Conservation (phyloP, 2,329 filamentous ascomycete species). For the Raffaelea albimanens region DNA sequence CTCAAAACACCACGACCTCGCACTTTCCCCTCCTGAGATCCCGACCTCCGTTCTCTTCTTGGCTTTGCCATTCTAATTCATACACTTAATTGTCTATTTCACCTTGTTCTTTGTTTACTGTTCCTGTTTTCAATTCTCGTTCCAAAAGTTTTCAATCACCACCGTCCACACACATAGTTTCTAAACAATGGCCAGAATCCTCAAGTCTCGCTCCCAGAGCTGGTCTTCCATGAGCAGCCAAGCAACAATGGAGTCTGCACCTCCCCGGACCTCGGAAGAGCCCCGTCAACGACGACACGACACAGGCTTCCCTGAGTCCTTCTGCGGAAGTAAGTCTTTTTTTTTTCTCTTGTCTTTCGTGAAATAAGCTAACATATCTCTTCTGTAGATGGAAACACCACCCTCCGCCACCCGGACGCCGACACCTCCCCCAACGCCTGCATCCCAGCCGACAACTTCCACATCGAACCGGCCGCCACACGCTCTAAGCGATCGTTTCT, state of each 20-base stretch:
- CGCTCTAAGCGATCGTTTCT: constrained; percentile 38
- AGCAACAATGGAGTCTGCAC: constrained; percentile 4
- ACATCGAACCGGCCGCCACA: constrained; percentile 29
- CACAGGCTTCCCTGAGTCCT: constrained; percentile 43
- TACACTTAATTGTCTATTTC: background rate
- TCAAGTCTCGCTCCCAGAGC: constrained; percentile 9
- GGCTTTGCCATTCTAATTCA: too few relatives aligned
- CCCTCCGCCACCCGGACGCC: constrained; percentile 52
- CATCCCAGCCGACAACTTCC: constrained; percentile 45
- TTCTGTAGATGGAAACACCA: constrained; percentile 46
- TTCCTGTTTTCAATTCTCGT: too few relatives aligned
- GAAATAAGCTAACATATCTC: background rate
- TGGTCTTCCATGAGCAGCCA: constrained; percentile 13
- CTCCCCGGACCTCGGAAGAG: constrained; percentile 4
- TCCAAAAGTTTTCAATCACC: too few relatives aligned
- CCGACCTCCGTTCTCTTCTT: too few relatives aligned
- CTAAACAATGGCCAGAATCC: constrained; percentile 11
- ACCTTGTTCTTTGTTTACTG: background rate
- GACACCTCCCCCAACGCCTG: constrained; percentile 46
- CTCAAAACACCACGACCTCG: too few relatives aligned
- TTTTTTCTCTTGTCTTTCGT: background rate
- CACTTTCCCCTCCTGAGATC: too few relatives aligned
- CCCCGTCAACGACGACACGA: constrained; percentile 17
- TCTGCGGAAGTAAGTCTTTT: constrained; percentile 31
- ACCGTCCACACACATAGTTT: too few relatives aligned